These are phyloP conservation scores for Domatiomyces globalis DNA, from an alignment of 2,329 filamentous ascomycete genomes.

Conservation along the genomic window DNA sequence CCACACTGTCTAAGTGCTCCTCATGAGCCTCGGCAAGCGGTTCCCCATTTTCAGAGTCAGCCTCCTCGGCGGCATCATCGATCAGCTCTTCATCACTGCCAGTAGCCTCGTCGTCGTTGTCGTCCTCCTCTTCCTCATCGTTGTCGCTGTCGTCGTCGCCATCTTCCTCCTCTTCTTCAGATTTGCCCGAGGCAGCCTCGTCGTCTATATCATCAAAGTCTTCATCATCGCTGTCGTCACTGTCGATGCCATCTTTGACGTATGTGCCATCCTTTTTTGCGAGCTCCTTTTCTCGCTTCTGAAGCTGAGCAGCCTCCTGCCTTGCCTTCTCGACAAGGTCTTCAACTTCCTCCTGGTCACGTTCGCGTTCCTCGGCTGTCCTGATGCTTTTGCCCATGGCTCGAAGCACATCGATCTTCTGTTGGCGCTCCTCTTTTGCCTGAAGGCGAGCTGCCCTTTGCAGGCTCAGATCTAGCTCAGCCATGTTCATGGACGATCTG, in stretches of 20 bases:
- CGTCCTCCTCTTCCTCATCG: conserved; percentile 27
- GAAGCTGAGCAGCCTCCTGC: conserved; percentile 64
- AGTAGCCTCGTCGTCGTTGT: conserved; percentile 25
- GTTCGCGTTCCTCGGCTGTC: conserved; percentile 73
- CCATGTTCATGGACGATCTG: conserved; percentile 48
- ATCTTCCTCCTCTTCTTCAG: conserved; percentile 17
- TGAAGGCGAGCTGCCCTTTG: conserved; percentile 63
- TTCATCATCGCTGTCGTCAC: conserved; percentile 43
- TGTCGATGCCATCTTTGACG: conserved; percentile 33
- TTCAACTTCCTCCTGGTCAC: conserved; percentile 69
- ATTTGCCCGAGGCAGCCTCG: conserved; percentile 20
- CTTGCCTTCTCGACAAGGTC: conserved; percentile 76
- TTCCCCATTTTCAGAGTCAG: conserved; percentile 6
- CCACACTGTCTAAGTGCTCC: conserved; percentile 27
- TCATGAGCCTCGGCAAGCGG: conserved; percentile 7
- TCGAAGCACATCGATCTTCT: conserved; percentile 60
- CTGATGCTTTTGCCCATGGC: conserved; percentile 69
- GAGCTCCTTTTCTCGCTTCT: conserved; percentile 59
- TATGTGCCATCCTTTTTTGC: conserved; percentile 49
- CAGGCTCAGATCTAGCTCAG: conserved; percentile 55
- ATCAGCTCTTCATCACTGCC: conserved; percentile 33
- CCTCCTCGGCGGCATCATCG: conserved; percentile 13
- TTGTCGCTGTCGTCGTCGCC: conserved; percentile 14
- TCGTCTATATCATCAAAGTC: conserved; percentile 28
- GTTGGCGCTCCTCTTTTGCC: conserved; percentile 60